A percentile compares a stretch with the other conserved stretches of the same genome.
phyloP scores from a whole-genome alignment of 345 rosid genomes.

The Syzygium jambos region DNA sequence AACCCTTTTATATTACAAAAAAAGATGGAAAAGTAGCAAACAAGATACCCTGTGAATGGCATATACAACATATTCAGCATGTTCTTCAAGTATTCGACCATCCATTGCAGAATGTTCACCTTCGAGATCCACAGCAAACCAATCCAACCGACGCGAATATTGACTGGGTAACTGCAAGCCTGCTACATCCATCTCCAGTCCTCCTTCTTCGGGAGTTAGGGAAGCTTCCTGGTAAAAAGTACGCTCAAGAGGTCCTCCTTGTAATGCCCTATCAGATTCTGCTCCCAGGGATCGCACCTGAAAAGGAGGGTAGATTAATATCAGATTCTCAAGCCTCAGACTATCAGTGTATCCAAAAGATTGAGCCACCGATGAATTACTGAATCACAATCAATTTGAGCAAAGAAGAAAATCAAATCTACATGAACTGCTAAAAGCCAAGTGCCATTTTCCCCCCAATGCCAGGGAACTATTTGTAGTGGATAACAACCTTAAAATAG shows the following conservation, averaged over 20 bases:
- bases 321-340: neutral
- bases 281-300: slow-evolving; percentile 95
- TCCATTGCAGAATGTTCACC: slow-evolving; percentile 99
- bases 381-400: neutral
- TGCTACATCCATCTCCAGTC: slow-evolving; percentile 19
- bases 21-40: slow-evolving; percentile 12
- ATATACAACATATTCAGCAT: slow-evolving; percentile 93
- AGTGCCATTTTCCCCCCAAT: neutral
- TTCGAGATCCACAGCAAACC: slow-evolving; percentile 99
- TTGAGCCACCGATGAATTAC: neutral
- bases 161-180: slow-evolving; percentile 51
- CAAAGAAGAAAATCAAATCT: neutral
- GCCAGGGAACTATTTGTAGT: neutral
- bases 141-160: slow-evolving; percentile 60
- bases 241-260: slow-evolving; percentile 75
- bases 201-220: slow-evolving; percentile 40
- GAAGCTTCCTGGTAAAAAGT: slow-evolving; percentile 67
- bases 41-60: slow-evolving; percentile 86
- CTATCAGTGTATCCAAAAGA: neutral
- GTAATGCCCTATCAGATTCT: slow-evolving; percentile 90
- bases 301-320: neutral
- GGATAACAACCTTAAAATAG: neutral
- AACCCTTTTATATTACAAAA: neutral
- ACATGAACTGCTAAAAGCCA: neutral
- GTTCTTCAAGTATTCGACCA: slow-evolving; percentile 93